Base-by-base conservation (phyloP, 1,284 basidiomycete genomes). In the Mycosarcoma mackinlayi region DNA sequence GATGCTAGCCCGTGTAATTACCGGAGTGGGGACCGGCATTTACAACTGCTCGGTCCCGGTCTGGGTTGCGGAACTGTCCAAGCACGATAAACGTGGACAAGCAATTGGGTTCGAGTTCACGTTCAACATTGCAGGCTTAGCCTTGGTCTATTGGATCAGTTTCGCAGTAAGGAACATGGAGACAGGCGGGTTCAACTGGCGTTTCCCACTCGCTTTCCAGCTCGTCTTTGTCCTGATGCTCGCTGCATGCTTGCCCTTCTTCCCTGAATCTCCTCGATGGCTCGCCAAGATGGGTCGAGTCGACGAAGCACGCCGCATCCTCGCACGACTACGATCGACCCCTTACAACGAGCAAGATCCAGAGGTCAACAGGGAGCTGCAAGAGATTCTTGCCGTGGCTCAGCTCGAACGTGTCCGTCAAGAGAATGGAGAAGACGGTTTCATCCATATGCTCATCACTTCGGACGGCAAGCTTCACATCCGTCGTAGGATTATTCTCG, bases 251-350 rank as follows among this genome's bases (percentile, higher is more conserved):
- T 50, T 64, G 10, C 62, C 62, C 6, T 64, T 64, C 37, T 64
- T 64, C 21, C 62, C 62, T 6, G 62, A 58, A 39, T 64, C 62
- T 1, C 50, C 62, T 1, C 45, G 62, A 21, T 64, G 62, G 62
- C 50, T 64, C 3, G 55, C 62, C 1, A 58, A 64, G 40, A 64
- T 64, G 62, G 62, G 62, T 6, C 46, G 62, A 11, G 53, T 64
- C 11, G 62, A 64, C 35, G 62, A 64, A 42, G 49, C 52, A 11
- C 49, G 55, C 16, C 50, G 62, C 39, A 64, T 50, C 27, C 55
- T 64, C 4, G 42, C 62, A 1, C 50, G 55, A 6, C 27, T 64
- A 0, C 54, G 62, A 6, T 52, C 61, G 5, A 40, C 31, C 0
- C 61, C 54, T 4, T 64, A 53, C 49, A 41, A 64, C 55, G 62